Conservation (phyloP, 768 basidiomycete genomes). For the Boletus subparvulus region DNA sequence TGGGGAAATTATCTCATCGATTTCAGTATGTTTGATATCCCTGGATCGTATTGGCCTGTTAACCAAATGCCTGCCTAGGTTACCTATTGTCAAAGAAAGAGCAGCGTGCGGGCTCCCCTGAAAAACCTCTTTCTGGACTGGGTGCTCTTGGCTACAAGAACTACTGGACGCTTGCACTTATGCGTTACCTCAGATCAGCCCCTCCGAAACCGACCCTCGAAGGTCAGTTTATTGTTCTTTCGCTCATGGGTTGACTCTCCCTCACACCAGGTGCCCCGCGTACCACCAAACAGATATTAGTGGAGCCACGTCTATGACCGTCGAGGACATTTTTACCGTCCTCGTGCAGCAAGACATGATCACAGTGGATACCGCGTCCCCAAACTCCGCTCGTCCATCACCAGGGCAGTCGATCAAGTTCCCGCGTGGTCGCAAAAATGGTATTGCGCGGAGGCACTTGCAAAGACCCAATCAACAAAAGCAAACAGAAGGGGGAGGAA, state of each 20-base stretch:
- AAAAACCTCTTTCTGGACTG: constrained; percentile 91
- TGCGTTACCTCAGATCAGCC: constrained; percentile 68
- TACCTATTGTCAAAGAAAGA: constrained; percentile 97
- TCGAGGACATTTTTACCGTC: constrained; percentile 81
- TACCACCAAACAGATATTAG: constrained; percentile 65
- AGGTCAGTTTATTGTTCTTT: constrained; percentile 49
- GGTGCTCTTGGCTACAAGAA: constrained; percentile 93
- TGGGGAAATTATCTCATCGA: constrained; percentile 98
- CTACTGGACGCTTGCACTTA: constrained; percentile 90
- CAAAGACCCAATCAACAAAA: constrained; percentile 54
- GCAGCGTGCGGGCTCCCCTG: constrained; percentile 84
- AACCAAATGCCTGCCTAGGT: constrained; percentile 48
- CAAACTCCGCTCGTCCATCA: constrained; percentile 57
- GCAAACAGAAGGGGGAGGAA: constrained; percentile 33
- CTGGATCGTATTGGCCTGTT: constrained; percentile 4
- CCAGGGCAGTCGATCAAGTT: constrained; percentile 80
- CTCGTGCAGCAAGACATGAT: constrained; percentile 79
- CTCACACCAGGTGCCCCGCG: constrained; percentile 20
- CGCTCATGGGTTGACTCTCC: constrained; percentile 10
- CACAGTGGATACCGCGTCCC: constrained; percentile 44
- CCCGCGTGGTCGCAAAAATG: constrained; percentile 64
- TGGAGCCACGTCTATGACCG: constrained; percentile 82
- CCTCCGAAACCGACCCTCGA: constrained; percentile 66
- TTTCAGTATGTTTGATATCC: constrained; percentile 63
- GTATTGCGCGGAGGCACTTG: constrained; percentile 61